phyloP scores from a whole-genome alignment of 805 yeast species.

The Zygosaccharomyces lentus region DNA sequence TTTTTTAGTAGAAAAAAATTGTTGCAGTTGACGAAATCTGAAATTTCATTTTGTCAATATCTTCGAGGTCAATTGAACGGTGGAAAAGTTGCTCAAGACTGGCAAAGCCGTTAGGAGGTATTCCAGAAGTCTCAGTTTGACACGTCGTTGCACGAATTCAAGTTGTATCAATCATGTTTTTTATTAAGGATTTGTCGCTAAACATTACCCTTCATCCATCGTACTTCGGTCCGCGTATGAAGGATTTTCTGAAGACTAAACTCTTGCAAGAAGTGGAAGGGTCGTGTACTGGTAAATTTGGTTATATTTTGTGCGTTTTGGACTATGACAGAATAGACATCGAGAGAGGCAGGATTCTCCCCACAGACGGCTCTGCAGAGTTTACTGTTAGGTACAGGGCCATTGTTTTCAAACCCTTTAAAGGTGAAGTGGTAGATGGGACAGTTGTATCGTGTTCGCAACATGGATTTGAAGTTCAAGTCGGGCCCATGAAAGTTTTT shows the following conservation, averaged over 20 bases:
- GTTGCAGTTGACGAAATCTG: constrained; percentile 6
- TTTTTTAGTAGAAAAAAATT: constrained; percentile 4
- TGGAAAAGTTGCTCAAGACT: background rate
- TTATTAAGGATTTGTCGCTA: constrained; percentile 79
- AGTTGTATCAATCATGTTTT: constrained; percentile 35
- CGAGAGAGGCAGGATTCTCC: constrained; percentile 87
- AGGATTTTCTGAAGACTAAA: constrained; percentile 83
- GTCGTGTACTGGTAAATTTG: constrained; percentile 97
- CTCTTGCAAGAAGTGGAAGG: constrained; percentile 95
- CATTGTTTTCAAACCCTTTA: constrained; percentile 96
- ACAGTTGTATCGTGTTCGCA: constrained; percentile 89
- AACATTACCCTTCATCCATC: constrained; percentile 95
- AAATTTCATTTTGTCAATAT: background rate
- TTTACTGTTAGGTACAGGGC: constrained; percentile 95
- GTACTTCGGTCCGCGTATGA: constrained; percentile 97
- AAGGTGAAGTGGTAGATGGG: constrained; percentile 98
- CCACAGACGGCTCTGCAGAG: constrained; percentile 91
- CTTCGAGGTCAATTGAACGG: constrained; percentile 3
- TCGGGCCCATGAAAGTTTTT: constrained; percentile 92
- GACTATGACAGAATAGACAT: constrained; percentile 94
- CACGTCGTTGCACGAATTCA: background rate
- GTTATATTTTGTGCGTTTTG: constrained; percentile 91
- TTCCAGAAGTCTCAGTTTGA: background rate
- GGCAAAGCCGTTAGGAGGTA: background rate
- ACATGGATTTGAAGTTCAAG: constrained; percentile 97